Evolutionary conservation across 2,329 filamentous ascomycete species (phyloP).

Genomic region (Xylariaceae sp.): DNA sequence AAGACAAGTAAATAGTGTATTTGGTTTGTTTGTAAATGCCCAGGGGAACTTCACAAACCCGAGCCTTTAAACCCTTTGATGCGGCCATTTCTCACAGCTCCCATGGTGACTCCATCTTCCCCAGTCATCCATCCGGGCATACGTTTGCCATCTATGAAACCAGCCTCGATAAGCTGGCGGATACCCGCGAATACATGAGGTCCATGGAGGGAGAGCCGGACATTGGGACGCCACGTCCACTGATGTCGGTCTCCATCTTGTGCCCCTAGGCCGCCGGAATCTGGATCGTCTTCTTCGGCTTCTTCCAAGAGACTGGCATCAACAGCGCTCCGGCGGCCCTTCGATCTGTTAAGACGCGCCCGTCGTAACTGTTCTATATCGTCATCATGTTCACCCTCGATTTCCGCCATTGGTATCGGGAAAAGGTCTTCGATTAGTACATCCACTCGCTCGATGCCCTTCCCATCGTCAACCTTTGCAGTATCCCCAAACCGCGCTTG

Average conservation of each 20-base stretch:
- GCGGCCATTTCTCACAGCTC: conserved; percentile 61
- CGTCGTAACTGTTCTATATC: conserved; percentile 11
- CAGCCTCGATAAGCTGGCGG: conserved; percentile 68
- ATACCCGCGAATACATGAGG: conserved; percentile 76
- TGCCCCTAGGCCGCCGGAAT: conserved; percentile 16
- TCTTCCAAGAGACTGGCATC: conserved; percentile 23
- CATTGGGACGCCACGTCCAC: conserved; percentile 48
- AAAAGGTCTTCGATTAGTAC: conserved; percentile 56
- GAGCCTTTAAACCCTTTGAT: conserved; percentile 55
- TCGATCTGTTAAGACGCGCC: conserved; percentile 14
- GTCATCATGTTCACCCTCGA: conserved; percentile 14
- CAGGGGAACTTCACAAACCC: conserved; percentile 36
- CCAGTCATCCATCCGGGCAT: conserved; percentile 93
- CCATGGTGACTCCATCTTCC: conserved; percentile 72
- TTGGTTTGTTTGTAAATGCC: neutral
- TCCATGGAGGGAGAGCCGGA: conserved; percentile 66
- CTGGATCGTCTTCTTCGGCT: conserved; percentile 24
- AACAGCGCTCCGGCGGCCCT: conserved; percentile 24
- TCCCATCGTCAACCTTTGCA: conserved; percentile 50
- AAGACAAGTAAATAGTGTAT: neutral
- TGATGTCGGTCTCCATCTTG: conserved; percentile 26
- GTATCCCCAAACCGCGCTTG: conserved; percentile 65
- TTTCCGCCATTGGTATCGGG: conserved; percentile 27
- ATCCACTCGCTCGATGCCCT: conserved; percentile 57
- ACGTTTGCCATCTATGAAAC: conserved; percentile 65